Base-by-base conservation (phyloP, 768 basidiomycete species). In the Mycena alexandri region DNA sequence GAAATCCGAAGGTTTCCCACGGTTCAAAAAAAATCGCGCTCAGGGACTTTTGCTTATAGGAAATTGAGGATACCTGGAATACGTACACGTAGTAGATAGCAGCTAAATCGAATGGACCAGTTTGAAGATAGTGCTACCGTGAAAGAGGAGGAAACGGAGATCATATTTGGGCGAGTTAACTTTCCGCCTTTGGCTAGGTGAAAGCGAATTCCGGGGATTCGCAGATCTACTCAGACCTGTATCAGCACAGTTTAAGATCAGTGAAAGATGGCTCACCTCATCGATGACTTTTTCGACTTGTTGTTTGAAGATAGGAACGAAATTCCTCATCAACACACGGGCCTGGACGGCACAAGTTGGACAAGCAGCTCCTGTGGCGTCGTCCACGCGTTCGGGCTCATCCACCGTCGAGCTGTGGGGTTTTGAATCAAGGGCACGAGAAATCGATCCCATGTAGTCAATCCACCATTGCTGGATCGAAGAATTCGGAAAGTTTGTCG, bases 361-460 rank as follows among this genome's bases (percentile, higher is more conserved):
- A 25, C 54, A 56, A 17, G 41, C 9, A 4, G 41, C 3, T 14
- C 54, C 24, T 43, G 22, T 10, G 19, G 54, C 9, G 22, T 38
- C 41, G 25, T 56, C 54, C 19, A 43, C n/a, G 8, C 21, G 54
- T 10, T 5, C 22, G 2, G 21, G n/a, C 17, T 63, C 34, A 2
- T 33, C 34, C 19, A 63, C 44, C 16, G 53, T 55, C 22, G 61
- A 63, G 8, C 44, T 46, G 33, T 63, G 61, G 3, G 61, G 61
- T 44, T 44, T 21, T 14, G 53, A 43, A 5, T 47, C 52, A 9
- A 63, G 34, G 10, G 16, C 33, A 12, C 5, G 9, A 24, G 61
- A 43, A 22, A 34, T 41, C 0, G 12, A 13, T 13, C 19, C n/a
- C 52, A 63, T 63, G 19, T 54, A 63, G 22, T 55, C 10, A 14